A percentile compares a stretch with the other conserved stretches of the same genome.
phyloP scores from a whole-genome alignment of 495 filamentous ascomycete genomes.

The Podospora anserina region DNA sequence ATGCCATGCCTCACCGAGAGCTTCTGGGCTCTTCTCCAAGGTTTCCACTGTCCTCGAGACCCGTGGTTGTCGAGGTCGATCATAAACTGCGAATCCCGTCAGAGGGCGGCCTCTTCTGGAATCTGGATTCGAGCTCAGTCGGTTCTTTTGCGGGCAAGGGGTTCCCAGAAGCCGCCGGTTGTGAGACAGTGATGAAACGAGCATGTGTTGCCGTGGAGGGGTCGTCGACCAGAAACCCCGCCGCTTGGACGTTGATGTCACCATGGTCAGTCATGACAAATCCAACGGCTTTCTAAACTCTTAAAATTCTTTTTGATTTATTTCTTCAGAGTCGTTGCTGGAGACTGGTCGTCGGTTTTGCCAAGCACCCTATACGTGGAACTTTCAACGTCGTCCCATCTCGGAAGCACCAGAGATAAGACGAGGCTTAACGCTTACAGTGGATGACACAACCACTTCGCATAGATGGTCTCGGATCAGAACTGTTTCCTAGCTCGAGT shows the following conservation, averaged over 20 bases:
- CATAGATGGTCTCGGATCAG: not conserved
- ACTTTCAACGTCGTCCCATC: not conserved
- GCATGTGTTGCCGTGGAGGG: not conserved
- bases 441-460: too few species aligned
- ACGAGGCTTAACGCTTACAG: not conserved
- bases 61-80: conserved; percentile 3
- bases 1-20: not conserved
- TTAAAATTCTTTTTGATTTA: not conserved
- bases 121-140: not conserved
- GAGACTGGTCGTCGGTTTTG: not conserved
- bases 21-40: not conserved
- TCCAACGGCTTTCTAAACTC: not conserved
- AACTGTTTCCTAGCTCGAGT: not conserved
- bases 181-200: conserved; percentile 12
- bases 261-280: conserved; percentile 9
- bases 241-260: conserved; percentile 9
- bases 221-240: not conserved
- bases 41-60: not conserved
- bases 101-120: not conserved
- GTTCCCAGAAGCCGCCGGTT: conserved; percentile 10
- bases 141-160: conserved; percentile 1
- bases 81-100: not conserved
- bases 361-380: not conserved
- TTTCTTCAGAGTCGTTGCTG: not conserved
- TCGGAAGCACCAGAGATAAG: not conserved